A percentile compares a stretch with the other conserved stretches of the same genome.
Evolutionary conservation across 768 basidiomycete genomes (phyloP).

Genomic region (Cubamyces lactineus): DNA sequence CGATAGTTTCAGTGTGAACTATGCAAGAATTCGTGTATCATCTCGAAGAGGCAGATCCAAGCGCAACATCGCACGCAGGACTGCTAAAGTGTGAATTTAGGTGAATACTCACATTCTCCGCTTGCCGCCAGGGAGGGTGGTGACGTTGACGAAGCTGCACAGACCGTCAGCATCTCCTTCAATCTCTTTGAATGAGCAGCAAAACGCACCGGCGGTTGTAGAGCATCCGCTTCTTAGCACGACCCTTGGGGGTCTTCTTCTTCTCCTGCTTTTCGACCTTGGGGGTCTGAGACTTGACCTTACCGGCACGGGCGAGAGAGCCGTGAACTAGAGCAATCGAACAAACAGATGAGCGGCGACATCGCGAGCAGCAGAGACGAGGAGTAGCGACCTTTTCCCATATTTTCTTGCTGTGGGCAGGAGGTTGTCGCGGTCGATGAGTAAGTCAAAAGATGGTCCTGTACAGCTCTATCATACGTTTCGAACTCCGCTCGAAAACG

Average conservation of each 20-base stretch:
- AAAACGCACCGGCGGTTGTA: constrained; percentile 87
- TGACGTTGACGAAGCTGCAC: constrained; percentile 89
- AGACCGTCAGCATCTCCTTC: constrained; percentile 11
- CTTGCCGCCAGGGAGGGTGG: constrained; percentile 88
- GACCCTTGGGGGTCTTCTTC: constrained; percentile 97
- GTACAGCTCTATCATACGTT: constrained; percentile 24
- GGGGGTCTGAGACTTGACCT: constrained; percentile 98
- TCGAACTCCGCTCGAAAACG: constrained; percentile 14
- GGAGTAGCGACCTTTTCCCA: constrained; percentile 64
- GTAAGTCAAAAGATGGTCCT: constrained; percentile 32
- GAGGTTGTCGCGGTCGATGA: constrained; percentile 36
- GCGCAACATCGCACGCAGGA: not conserved
- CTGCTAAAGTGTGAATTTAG: constrained; percentile 14
- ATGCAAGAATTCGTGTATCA: constrained; percentile 74
- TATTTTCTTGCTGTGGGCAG: constrained; percentile 62
- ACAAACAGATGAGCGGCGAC: constrained; percentile 14
- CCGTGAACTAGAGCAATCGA: constrained; percentile 75
- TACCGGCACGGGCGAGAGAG: constrained; percentile 98
- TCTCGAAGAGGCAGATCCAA: constrained; percentile 39
- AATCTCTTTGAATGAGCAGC: not conserved
- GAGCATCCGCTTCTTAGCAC: constrained; percentile 94
- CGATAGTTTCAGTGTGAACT: constrained; percentile 92
- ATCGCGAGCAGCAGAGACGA: constrained; percentile 5
- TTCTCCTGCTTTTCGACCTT: constrained; percentile 99
- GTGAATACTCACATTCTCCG: constrained; percentile 84